phyloP scores from a whole-genome alignment of 441 rosid species.

The Pelargonium myrrhifolium region DNA sequence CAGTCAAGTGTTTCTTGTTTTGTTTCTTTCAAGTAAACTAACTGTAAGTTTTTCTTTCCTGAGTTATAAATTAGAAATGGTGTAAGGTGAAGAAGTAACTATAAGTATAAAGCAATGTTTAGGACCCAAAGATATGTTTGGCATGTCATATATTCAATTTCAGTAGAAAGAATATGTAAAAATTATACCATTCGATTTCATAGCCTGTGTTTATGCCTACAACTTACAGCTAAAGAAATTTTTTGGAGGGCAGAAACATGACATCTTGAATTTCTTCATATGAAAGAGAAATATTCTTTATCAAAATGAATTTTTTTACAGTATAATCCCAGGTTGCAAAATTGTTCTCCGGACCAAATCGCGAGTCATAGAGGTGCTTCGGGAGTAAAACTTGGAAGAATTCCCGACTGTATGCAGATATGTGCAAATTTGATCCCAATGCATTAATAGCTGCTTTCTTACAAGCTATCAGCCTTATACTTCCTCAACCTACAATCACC shows the following conservation, averaged over 20 bases:
- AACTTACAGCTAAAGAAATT: background rate
- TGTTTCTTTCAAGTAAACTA: background rate
- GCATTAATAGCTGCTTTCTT: background rate
- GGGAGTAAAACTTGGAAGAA: background rate
- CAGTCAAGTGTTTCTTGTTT: background rate
- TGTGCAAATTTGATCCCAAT: background rate
- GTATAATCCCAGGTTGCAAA: slow-evolving; percentile 5
- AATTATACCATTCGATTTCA: too few relatives aligned
- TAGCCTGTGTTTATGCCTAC: background rate
- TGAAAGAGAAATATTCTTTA: too few relatives aligned
- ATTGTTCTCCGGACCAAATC: background rate
- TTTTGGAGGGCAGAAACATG: background rate
- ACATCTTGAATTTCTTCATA: background rate
- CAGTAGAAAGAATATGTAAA: too few relatives aligned
- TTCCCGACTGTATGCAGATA: background rate
- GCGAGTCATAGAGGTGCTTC: background rate
- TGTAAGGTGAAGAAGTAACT: background rate
- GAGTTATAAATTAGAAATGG: background rate
- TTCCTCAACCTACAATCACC: slow-evolving; percentile 4
- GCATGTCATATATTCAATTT: too few relatives aligned
- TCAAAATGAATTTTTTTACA: background rate
- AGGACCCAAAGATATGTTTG: too few relatives aligned
- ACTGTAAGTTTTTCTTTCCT: background rate
- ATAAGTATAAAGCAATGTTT: too few relatives aligned
- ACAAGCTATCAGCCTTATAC: background rate